Base-by-base conservation (phyloP, 345 rosid genomes). In the Litchi chinensis region DNA sequence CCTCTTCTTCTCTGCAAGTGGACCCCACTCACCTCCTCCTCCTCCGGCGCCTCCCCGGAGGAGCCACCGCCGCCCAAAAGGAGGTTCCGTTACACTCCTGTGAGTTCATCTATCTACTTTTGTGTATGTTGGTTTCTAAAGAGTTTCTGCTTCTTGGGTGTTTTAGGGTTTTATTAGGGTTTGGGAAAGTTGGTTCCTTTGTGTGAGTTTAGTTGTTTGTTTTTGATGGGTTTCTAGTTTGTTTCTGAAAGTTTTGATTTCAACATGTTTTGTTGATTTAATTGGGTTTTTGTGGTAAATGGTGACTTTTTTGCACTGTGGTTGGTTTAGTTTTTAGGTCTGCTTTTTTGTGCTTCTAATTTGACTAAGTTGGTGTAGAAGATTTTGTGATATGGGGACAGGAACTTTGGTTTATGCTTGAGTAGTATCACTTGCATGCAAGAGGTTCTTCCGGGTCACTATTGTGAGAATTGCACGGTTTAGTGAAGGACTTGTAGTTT, bases 51-150 rank as follows among this genome's bases (percentile, higher is more conserved):
- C 65, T 28, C 80, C 5, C 95, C 92, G 71, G 93, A 89, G 8
- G 64, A 59, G 5, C 26, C 26, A 28, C 57, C 57, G 85, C 92
- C 95, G 28, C 92, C 92, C 5, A 88, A 81, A 67, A 91, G 94
- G 76, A 88, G 88, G 86, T 91, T 89, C 85, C 92, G 98, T 59
- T 96, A 96, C 77, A 88, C 98, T 78, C 98, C 99, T 8, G 99
- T 96, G 48, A 81, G 95, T 79, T 16, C 21, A 39, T 9, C 15
- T 26, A 39, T 46, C 8, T 1, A 46, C 52, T 46, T 32, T 32
- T 7, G 3, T 78, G 50, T 71, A 6, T 11, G 32, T 41, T 4
- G 5, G 39, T 22, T 12, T 18, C 13, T 66, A 24, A 28, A 66
- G 57, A 66, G 54, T 9, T 48, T 66, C 37, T 32, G 37, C 37